Percentiles rank a stretch among this genome's conserved stretches.
Conservation (phyloP, 2,329 filamentous ascomycete species). For the Paracorniculantispora psalliotae region DNA sequence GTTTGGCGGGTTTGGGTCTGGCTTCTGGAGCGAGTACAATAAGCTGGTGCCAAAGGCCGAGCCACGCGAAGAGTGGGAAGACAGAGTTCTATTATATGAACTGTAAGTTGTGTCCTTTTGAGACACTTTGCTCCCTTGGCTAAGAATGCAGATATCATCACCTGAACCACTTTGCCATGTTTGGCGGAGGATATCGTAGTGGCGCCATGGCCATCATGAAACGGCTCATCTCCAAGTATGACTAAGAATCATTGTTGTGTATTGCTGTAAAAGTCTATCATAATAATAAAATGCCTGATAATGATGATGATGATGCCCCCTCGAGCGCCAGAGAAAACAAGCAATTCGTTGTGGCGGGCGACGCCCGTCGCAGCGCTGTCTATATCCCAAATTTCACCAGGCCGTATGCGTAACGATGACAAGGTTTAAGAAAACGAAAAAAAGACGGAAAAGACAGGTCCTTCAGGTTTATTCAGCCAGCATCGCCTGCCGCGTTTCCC, state of each 20-base stretch:
- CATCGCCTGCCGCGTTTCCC: conserved; percentile 35
- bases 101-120: conserved; percentile 50
- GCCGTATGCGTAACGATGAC: neutral
- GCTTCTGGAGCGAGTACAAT: conserved; percentile 76
- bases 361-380: conserved; percentile 1
- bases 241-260: neutral
- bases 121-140: conserved; percentile 13
- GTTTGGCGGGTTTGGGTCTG: conserved; percentile 79
- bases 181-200: conserved; percentile 71
- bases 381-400: neutral
- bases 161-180: conserved; percentile 81
- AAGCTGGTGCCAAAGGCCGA: conserved; percentile 71
- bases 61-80: conserved; percentile 77
- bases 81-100: conserved; percentile 76
- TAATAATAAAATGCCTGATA: neutral
- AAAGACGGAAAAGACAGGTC: neutral
- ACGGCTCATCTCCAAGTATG: conserved; percentile 66
- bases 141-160: conserved; percentile 66
- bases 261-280: neutral
- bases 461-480: conserved; percentile 27
- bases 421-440: neutral
- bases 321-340: neutral
- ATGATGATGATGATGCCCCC: neutral
- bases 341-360: conserved; percentile 4
- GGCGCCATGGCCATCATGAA: conserved; percentile 79